These are phyloP conservation scores for Ramaria sp. DNA, from an alignment of 768 basidiomycete species.

Conservation along the genomic window DNA sequence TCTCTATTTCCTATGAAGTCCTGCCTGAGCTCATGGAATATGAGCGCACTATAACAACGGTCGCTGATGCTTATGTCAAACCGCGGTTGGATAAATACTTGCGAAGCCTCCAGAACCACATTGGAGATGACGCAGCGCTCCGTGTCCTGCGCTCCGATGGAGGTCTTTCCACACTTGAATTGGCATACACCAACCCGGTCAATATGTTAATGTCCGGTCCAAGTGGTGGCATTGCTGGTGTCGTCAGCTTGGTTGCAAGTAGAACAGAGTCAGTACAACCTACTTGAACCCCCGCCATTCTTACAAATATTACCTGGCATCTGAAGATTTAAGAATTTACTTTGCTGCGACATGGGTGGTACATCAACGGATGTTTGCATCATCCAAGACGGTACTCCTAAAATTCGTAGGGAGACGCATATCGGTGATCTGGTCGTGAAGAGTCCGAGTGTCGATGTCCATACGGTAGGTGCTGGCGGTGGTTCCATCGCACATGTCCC, in stretches of 20 bases:
- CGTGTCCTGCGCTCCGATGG: constrained; percentile 1
- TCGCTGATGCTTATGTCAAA: constrained; percentile 2
- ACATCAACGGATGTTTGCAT: neutral
- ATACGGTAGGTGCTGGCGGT: neutral
- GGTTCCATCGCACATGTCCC: constrained; percentile 1
- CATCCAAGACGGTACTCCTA: neutral
- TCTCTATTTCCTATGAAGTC: neutral
- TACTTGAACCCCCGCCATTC: neutral
- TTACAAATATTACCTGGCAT: neutral
- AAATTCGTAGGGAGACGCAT: neutral
- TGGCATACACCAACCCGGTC: neutral
- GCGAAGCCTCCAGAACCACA: neutral
- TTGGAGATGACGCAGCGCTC: neutral
- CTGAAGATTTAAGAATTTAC: neutral
- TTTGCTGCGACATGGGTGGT: constrained; percentile 5
- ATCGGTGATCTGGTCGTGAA: constrained; percentile 1
- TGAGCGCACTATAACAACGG: neutral
- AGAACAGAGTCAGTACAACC: neutral
- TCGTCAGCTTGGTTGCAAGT: neutral
- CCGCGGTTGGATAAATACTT: neutral
- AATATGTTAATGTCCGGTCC: constrained; percentile 1
- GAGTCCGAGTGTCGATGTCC: neutral
- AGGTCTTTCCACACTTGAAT: neutral
- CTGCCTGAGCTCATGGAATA: constrained; percentile 5
- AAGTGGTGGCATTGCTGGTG: constrained; percentile 1